Percentiles rank a stretch among this genome's conserved stretches.
These are phyloP conservation scores for Thymus quinquecostatus DNA, from an alignment of 257 asterid species.

Conservation along the genomic window DNA sequence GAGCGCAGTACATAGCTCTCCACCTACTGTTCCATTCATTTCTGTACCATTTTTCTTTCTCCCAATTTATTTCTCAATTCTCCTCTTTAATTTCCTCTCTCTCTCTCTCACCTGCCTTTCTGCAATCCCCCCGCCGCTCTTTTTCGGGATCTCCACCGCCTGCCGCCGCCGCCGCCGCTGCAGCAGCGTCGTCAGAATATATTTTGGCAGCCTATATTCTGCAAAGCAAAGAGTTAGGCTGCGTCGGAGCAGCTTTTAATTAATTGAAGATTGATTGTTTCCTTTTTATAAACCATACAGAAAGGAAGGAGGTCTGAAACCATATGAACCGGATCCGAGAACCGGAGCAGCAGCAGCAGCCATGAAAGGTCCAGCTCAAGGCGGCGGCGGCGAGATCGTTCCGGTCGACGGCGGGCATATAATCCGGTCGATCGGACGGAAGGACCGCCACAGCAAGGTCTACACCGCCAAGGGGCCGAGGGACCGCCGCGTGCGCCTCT, in stretches of 20 bases:
- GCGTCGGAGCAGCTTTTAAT: background rate
- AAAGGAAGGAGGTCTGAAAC: background rate
- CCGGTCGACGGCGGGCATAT: slow-evolving; percentile 58
- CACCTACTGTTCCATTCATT: slow-evolving; percentile 55
- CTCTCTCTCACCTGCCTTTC: background rate
- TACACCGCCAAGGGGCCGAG: slow-evolving; percentile 62
- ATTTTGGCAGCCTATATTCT: slow-evolving; percentile 17
- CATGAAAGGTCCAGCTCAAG: slow-evolving; percentile 41
- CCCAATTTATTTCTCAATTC: background rate
- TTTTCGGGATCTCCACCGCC: background rate
- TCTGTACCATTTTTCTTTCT: slow-evolving; percentile 20
- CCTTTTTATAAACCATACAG: background rate
- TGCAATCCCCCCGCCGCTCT: background rate
- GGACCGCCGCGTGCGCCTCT: slow-evolving; percentile 62
- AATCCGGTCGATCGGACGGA: slow-evolving; percentile 46
- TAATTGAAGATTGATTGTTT: background rate
- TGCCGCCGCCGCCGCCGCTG: slow-evolving; percentile 6
- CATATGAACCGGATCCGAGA: slow-evolving; percentile 24
- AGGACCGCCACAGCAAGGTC: slow-evolving; percentile 68
- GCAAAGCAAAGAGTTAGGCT: slow-evolving; percentile 25
- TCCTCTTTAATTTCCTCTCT: background rate
- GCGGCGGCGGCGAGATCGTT: slow-evolving; percentile 47
- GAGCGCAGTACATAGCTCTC: background rate
- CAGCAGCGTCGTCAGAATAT: background rate
- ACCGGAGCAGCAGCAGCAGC: background rate